Evolutionary conservation across 441 rosid genomes (phyloP).

Genomic region (Croton laevigatus): DNA sequence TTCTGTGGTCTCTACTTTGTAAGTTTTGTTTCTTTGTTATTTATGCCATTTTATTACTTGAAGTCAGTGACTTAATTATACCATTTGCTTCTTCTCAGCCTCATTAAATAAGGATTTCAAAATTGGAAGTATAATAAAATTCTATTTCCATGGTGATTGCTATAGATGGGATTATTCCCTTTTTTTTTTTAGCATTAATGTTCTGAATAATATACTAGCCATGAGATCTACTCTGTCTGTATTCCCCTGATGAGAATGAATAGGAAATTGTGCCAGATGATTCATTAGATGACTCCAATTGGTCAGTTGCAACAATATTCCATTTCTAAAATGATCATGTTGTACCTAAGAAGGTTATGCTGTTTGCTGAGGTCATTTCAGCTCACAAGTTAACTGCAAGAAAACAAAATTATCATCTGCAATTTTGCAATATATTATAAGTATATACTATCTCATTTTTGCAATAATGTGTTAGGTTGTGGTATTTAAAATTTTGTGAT

Average conservation of each 20-base stretch:
- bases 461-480: no score
- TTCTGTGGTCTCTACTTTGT: conserved; percentile 78
- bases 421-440: background rate
- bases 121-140: background rate
- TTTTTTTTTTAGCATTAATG: background rate
- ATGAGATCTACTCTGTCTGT: background rate
- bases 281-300: background rate
- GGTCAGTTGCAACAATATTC: no score
- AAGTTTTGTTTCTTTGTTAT: conserved; percentile 29
- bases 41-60: background rate
- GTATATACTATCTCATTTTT: no score
- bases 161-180: background rate
- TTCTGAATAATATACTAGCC: background rate
- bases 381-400: background rate
- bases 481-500: no score
- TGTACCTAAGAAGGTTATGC: background rate
- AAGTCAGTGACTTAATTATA: background rate
- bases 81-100: background rate
- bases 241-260: background rate
- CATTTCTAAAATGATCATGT: no score
- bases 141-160: background rate
- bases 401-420: background rate
- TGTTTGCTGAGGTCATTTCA: background rate
- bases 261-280: background rate
- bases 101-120: background rate